A percentile compares a stretch with the other conserved stretches of the same genome.
These are phyloP conservation scores for Cryptococcus maquisensis DNA, from an alignment of 1,284 basidiomycete species.

Conservation along the genomic window DNA sequence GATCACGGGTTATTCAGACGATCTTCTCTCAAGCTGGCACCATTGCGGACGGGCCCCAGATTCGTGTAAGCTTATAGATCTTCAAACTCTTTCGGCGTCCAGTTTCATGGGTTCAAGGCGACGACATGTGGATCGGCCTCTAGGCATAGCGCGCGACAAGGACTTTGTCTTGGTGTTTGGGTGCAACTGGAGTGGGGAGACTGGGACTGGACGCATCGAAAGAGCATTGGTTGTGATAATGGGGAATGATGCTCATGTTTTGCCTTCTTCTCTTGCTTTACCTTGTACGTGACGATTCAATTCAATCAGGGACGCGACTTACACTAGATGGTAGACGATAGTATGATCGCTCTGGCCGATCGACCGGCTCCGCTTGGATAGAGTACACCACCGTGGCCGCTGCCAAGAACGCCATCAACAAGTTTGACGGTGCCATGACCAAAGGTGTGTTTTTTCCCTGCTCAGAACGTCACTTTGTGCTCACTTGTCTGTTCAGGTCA, in stretches of 20 bases:
- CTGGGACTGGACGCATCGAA: not conserved
- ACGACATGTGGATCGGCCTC: not conserved
- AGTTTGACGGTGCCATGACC: conserved; percentile 82
- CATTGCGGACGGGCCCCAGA: conserved; percentile 82
- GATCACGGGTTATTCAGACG: conserved; percentile 54
- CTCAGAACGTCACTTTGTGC: not conserved
- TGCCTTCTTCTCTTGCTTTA: conserved; percentile 18
- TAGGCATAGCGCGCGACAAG: not conserved
- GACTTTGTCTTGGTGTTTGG: not conserved
- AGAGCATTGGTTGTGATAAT: not conserved
- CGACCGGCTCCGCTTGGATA: conserved; percentile 75
- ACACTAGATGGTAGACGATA: conserved; percentile 44
- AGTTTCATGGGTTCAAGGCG: not conserved
- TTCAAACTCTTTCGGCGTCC: not conserved
- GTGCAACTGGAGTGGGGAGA: not conserved
- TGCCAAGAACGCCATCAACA: conserved; percentile 77
- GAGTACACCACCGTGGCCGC: conserved; percentile 74
- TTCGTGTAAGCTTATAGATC: conserved; percentile 65
- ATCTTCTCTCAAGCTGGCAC: conserved; percentile 92
- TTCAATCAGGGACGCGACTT: conserved; percentile 29
- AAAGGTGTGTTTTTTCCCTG: conserved; percentile 61
- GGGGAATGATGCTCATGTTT: conserved; percentile 21
- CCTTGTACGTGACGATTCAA: conserved; percentile 6
- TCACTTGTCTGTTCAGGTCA: conserved; percentile 56
- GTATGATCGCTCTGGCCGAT: conserved; percentile 95